Percentiles rank a stretch among this genome's conserved stretches.
Evolutionary conservation across 306 rosid genomes (phyloP).

Genomic region (Lablab purpureus): DNA sequence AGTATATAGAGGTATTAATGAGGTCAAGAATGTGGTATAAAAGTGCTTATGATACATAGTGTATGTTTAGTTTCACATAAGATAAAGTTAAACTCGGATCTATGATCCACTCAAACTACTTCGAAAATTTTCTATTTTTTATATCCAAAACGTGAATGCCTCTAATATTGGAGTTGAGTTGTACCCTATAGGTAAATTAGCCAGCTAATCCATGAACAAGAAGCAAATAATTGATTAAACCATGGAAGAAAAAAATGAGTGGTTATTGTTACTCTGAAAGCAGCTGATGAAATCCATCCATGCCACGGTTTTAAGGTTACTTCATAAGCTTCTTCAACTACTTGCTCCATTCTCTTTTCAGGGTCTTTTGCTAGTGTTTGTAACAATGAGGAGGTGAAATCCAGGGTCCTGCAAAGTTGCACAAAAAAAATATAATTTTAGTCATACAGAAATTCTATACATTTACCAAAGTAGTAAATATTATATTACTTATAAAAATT

Average conservation of each 20-base stretch:
- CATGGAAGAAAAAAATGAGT: background rate
- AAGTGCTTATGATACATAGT: background rate
- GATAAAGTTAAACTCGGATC: too few relatives aligned
- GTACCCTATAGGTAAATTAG: background rate
- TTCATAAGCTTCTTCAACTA: conserved; percentile 75
- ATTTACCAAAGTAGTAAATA: background rate
- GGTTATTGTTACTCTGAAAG: conserved; percentile 72
- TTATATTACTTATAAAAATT: background rate
- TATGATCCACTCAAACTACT: too few relatives aligned
- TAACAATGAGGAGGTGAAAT: conserved; percentile 66
- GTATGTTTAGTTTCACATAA: too few relatives aligned
- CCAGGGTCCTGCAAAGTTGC: conserved; percentile 66
- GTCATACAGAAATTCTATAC: background rate
- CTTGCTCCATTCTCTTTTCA: conserved; percentile 67
- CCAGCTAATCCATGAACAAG: background rate
- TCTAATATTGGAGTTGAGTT: background rate
- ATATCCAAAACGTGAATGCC: too few relatives aligned
- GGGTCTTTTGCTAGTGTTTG: conserved; percentile 60
- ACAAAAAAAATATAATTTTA: background rate
- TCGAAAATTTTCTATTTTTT: too few relatives aligned
- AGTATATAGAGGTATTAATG: too few relatives aligned
- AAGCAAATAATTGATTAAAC: conserved; percentile 17
- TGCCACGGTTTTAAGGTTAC: conserved; percentile 84
- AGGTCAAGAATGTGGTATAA: background rate
- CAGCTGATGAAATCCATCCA: conserved; percentile 94